phyloP scores from a whole-genome alignment of 2,329 filamentous ascomycete species.

The Hypoxylon sp. region DNA sequence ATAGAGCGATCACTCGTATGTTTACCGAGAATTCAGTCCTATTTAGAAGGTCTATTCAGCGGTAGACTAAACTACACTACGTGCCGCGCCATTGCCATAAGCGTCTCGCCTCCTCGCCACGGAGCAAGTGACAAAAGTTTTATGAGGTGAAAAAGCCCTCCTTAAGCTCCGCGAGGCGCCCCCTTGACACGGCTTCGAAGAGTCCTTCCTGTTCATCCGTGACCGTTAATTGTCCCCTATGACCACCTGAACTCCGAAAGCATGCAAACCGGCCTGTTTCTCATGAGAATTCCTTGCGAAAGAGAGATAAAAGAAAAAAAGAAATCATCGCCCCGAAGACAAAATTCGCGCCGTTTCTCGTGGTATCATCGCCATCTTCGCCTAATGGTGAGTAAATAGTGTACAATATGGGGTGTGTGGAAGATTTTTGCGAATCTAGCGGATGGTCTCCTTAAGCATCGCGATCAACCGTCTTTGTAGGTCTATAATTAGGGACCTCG shows the following conservation, averaged over 20 bases:
- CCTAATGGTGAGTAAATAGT: conserved; percentile 27
- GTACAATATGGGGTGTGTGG: conserved; percentile 34
- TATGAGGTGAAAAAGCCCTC: neutral
- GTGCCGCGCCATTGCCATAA: neutral
- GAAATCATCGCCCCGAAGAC: conserved; percentile 7
- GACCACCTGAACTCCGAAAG: conserved; percentile 29
- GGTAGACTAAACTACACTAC: neutral
- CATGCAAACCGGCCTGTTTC: conserved; percentile 29
- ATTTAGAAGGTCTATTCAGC: conserved; percentile 1
- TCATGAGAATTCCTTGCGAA: conserved; percentile 7
- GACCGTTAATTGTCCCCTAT: conserved; percentile 8
- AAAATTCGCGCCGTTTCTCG: conserved; percentile 34
- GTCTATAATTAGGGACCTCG: conserved; percentile 85
- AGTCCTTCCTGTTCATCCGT: neutral
- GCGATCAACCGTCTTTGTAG: conserved; percentile 70
- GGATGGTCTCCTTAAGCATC: conserved; percentile 48
- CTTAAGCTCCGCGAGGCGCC: neutral
- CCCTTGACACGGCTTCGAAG: neutral
- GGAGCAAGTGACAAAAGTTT: neutral
- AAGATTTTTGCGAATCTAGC: neutral
- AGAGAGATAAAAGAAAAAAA: conserved; percentile 2
- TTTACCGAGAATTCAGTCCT: neutral
- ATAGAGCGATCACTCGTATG: neutral
- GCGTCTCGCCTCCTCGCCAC: neutral
- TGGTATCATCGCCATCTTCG: conserved; percentile 42